Evolutionary conservation across 1,284 basidiomycete species (phyloP).

Genomic region (Puccinia coronata): DNA sequence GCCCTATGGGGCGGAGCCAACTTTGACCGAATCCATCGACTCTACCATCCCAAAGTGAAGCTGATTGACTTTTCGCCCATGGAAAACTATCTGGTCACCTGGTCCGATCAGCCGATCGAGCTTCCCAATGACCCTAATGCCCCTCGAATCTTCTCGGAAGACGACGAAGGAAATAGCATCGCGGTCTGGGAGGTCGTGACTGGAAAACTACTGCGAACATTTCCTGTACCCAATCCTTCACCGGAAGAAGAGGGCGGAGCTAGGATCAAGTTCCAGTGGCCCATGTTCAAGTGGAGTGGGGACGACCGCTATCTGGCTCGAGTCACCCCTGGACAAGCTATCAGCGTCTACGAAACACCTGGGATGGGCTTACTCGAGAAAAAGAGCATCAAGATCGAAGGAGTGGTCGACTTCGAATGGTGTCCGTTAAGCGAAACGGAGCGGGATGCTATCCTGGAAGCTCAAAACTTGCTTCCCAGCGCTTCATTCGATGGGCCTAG

Average conservation of each 20-base stretch:
- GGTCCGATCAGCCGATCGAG: conserved; percentile 92
- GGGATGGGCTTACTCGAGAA: conserved; percentile 92
- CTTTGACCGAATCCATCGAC: conserved; percentile 82
- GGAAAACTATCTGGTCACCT: conserved; percentile 95
- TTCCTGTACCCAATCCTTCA: conserved; percentile 65
- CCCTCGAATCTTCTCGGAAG: conserved; percentile 81
- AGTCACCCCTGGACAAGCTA: conserved; percentile 82
- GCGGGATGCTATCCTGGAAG: conserved; percentile 65
- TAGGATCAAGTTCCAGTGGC: conserved; percentile 76
- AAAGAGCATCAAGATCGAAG: conserved; percentile 97
- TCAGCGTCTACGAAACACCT: conserved; percentile 94
- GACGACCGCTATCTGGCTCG: conserved; percentile 95
- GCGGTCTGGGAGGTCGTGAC: conserved; percentile 98
- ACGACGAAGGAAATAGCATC: conserved; percentile 95
- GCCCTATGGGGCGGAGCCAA: conserved; percentile 91
- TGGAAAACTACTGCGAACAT: conserved; percentile 87
- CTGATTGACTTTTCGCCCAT: conserved; percentile 97
- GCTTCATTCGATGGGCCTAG: conserved; percentile 40
- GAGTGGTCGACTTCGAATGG: conserved; percentile 99
- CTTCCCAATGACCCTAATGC: conserved; percentile 64
- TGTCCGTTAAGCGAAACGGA: conserved; percentile 90
- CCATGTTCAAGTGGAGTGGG: conserved; percentile 93
- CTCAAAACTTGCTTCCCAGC: conserved; percentile 64
- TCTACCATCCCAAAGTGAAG: conserved; percentile 92
- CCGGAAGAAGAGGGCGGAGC: conserved; percentile 63